These are phyloP conservation scores for Drosera capensis DNA, from an alignment of 148 eudicot genomes.

Conservation along the genomic window DNA sequence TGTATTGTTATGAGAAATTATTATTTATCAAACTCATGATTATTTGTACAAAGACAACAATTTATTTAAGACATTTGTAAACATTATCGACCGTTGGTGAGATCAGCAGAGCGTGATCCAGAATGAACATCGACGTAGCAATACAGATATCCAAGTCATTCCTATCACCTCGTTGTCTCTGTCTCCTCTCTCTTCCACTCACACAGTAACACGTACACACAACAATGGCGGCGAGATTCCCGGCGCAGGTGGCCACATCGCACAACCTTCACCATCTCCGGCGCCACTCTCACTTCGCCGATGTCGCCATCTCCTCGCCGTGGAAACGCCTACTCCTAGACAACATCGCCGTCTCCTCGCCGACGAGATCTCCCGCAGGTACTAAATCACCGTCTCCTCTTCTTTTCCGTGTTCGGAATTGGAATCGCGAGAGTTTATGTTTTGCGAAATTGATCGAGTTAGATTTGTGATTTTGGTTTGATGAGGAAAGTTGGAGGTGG, in stretches of 20 bases:
- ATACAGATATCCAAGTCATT: constrained; percentile 16
- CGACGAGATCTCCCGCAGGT: too few relatives aligned
- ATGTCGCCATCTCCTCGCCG: constrained; percentile 21
- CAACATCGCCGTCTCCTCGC: constrained; percentile 16
- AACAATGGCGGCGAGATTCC: constrained; percentile 54
- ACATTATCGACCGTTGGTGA: not conserved
- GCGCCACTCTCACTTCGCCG: constrained; percentile 4
- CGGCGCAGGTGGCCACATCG: constrained; percentile 32
- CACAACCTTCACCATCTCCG: constrained; percentile 20
- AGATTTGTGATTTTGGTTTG: too few relatives aligned
- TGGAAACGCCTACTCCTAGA: constrained; percentile 31
- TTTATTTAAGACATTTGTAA: too few relatives aligned
- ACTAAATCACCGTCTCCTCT: too few relatives aligned
- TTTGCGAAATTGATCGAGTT: too few relatives aligned
- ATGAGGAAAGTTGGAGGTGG: too few relatives aligned
- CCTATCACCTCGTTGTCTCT: not conserved
- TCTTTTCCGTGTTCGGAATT: too few relatives aligned
- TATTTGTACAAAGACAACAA: too few relatives aligned
- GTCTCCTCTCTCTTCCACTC: not conserved
- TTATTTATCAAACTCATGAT: too few relatives aligned
- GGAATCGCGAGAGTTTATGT: too few relatives aligned
- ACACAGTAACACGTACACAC: too few relatives aligned
- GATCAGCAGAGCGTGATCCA: constrained; percentile 16
- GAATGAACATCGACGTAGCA: constrained; percentile 43
- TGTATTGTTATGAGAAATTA: too few relatives aligned